Evolutionary conservation across 164 flowering plant genomes (phyloP).

Genomic region (Vitis vinifera): DNA sequence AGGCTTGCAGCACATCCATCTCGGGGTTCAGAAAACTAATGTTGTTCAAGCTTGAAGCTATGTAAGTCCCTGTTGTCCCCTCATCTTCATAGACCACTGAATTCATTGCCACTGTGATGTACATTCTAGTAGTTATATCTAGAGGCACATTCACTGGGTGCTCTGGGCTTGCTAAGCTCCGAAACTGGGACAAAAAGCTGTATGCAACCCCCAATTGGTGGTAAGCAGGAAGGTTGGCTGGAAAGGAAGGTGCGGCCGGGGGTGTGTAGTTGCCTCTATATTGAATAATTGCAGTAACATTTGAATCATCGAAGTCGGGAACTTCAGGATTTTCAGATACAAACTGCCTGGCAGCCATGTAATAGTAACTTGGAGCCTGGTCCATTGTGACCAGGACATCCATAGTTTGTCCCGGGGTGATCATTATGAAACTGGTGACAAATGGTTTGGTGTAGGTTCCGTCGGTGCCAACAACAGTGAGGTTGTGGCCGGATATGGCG

Average conservation of each 20-base stretch:
- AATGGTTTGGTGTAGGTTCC: slow-evolving; percentile 18
- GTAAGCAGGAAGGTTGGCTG: slow-evolving; percentile 18
- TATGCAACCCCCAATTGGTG: slow-evolving; percentile 4
- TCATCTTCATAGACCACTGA: slow-evolving; percentile 15
- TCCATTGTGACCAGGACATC: slow-evolving; percentile 19
- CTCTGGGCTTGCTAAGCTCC: slow-evolving; percentile 18
- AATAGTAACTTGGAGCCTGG: slow-evolving; percentile 13
- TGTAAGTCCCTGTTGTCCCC: slow-evolving; percentile 12
- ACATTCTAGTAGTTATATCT: neutral
- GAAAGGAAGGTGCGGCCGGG: slow-evolving; percentile 2
- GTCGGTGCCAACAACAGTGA: slow-evolving; percentile 22
- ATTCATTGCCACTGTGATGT: slow-evolving; percentile 9
- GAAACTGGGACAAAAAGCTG: slow-evolving; percentile 8
- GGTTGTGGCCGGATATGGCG: slow-evolving; percentile 20
- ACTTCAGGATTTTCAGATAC: neutral
- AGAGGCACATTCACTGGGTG: slow-evolving; percentile 27
- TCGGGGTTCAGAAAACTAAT: slow-evolving; percentile 16
- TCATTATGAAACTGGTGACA: slow-evolving; percentile 4
- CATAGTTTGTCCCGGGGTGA: slow-evolving; percentile 33
- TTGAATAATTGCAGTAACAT: slow-evolving; percentile 29
- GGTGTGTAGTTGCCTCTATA: slow-evolving; percentile 14
- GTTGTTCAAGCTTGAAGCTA: slow-evolving; percentile 33
- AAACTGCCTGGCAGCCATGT: slow-evolving; percentile 12
- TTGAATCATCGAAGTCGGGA: slow-evolving; percentile 19
- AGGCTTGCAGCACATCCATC: slow-evolving; percentile 22